phyloP scores from a whole-genome alignment of 108 stramenopile genomes.

The Pseudonitzschia pungens region DNA sequence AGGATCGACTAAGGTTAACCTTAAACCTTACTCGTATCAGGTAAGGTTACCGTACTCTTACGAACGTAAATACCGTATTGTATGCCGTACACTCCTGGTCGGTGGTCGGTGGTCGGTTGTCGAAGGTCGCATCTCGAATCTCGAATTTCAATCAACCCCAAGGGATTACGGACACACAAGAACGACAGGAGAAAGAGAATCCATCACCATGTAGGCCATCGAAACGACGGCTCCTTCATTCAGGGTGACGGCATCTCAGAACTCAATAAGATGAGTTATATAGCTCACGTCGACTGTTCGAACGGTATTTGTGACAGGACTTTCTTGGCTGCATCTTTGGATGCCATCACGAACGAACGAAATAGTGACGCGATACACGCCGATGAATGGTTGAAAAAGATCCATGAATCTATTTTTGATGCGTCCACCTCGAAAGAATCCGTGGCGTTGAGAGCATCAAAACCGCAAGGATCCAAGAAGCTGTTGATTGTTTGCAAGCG shows the following conservation, averaged over 20 bases:
- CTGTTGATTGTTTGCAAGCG: background rate
- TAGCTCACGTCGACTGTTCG: conserved; percentile 3
- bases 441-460: background rate
- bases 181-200: too few relatives aligned
- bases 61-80: too few relatives aligned
- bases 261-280: background rate
- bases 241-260: background rate
- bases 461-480: background rate
- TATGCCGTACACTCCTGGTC: too few relatives aligned
- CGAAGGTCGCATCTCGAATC: too few relatives aligned
- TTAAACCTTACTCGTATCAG: too few relatives aligned
- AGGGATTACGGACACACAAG: too few relatives aligned
- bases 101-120: too few relatives aligned
- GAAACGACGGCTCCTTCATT: too few relatives aligned
- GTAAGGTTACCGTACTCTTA: too few relatives aligned
- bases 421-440: background rate
- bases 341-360: background rate
- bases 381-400: background rate
- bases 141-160: too few relatives aligned
- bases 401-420: background rate
- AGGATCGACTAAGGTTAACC: too few relatives aligned
- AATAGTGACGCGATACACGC: background rate
- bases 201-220: too few relatives aligned
- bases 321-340: conserved; percentile 5
- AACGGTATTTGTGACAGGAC: background rate